Base-by-base conservation (phyloP, 2,329 filamentous ascomycete species). In the Trichoderma breve region DNA sequence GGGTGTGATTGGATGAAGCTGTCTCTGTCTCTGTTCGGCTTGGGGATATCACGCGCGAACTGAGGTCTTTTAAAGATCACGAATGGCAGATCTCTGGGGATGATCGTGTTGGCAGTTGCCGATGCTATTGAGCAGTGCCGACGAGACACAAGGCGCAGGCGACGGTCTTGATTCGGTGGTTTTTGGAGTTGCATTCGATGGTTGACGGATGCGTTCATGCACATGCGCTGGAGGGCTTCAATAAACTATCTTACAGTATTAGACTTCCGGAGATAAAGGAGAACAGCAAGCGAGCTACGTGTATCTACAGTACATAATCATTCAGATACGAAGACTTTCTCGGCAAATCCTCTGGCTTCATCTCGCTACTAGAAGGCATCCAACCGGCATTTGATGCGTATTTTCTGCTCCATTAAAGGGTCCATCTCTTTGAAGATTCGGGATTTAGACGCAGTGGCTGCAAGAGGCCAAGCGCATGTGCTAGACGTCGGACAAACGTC, bases 161-260 rank as follows among this genome's bases (percentile, higher is more conserved):
- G 39, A 30, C n/a, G 53, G 57, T 51, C 32, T 24, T 24, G n/a
- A 66, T 57, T 57, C 32, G 63, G 21, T 57, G n/a, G 21, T 30
- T 21, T 70, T 53, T 5, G n/a, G 8, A 6, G 39, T 70, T 51
- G 26, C n/a, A 32, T 43, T 32, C 2, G 7, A 30, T n/a, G 26
- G 55, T 24, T 53, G 67, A 70, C 67, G 67, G 39, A 61, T 70
- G 57, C 67, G 67, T 60, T 61, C 66, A n/a, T 55, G 14, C 55
- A 60, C 7, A 12, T 28, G 9, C 14, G 18, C 24, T 58, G 55
- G 55, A 58, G 30, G 55, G 43, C 51, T 28, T 55, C 51, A 28
- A 60, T 32, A 34, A 21, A n/a, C 12, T 28, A 7, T n/a, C 32
- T 36, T 14, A 36, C 34, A 4, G 32, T 14, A 34, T 1, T 36